Conservation (phyloP, 192 early-diverging fungal genomes). For the Coemansia sp. region DNA sequence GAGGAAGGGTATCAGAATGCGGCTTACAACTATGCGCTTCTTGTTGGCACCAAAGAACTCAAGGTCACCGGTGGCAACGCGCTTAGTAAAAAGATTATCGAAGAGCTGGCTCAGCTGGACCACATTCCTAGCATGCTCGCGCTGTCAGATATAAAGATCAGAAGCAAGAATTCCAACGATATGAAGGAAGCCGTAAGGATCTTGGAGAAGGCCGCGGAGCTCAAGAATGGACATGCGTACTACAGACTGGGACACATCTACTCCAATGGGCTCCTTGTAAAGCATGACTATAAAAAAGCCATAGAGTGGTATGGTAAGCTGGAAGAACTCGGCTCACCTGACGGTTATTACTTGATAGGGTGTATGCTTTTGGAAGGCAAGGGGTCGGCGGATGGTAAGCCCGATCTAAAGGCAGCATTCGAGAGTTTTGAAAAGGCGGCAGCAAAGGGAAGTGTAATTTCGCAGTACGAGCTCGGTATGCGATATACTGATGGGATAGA, state of each 20-base stretch:
- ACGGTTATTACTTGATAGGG: slow-evolving; percentile 33
- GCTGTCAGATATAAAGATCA: slow-evolving; percentile 18
- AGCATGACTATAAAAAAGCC: slow-evolving; percentile 12
- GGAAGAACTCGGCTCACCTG: slow-evolving; percentile 7
- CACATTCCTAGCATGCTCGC: slow-evolving; percentile 20
- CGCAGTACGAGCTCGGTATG: slow-evolving; percentile 40
- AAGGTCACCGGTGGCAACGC: not conserved
- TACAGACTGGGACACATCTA: slow-evolving; percentile 29
- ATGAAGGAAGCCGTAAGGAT: slow-evolving; percentile 11
- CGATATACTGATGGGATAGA: slow-evolving; percentile 30
- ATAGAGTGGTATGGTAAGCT: slow-evolving; percentile 25
- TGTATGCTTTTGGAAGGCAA: slow-evolving; percentile 22
- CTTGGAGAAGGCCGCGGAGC: slow-evolving; percentile 21
- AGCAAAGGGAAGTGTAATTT: slow-evolving; percentile 18
- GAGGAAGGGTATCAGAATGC: slow-evolving; percentile 38
- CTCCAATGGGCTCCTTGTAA: slow-evolving; percentile 6
- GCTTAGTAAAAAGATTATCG: slow-evolving; percentile 23
- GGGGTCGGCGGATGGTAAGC: slow-evolving; percentile 12
- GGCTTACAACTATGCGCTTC: slow-evolving; percentile 23
- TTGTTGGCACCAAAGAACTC: slow-evolving; percentile 19
- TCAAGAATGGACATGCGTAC: slow-evolving; percentile 6
- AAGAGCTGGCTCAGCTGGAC: slow-evolving; percentile 14
- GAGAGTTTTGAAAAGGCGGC: slow-evolving; percentile 35
- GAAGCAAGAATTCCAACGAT: slow-evolving; percentile 3
- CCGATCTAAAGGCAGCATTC: slow-evolving; percentile 23